Conservation (phyloP, 257 asterid genomes). For the Nemophila menziesii region DNA sequence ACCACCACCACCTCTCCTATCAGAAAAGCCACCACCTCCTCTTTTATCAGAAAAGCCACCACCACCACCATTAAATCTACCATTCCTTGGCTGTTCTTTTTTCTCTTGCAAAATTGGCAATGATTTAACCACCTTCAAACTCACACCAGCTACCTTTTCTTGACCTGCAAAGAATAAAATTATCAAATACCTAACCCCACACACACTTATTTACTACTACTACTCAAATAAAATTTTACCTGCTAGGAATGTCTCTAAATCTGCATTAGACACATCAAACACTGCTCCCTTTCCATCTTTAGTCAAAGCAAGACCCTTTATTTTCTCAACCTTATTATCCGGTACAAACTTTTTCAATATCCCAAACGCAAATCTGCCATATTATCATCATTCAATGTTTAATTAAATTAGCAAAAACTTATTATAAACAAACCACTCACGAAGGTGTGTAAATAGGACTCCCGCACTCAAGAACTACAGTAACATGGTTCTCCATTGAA, state of each 20-base stretch:
- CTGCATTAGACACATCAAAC: conserved; percentile 63
- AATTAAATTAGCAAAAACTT: neutral
- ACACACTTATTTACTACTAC: no score
- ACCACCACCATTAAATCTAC: conserved; percentile 43
- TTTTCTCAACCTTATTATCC: conserved; percentile 76
- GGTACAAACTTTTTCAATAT: conserved; percentile 69
- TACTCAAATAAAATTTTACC: no score
- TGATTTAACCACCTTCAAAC: conserved; percentile 39
- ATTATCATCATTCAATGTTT: neutral
- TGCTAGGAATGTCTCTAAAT: conserved; percentile 53
- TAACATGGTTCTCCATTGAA: conserved; percentile 80
- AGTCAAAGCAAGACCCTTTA: conserved; percentile 76
- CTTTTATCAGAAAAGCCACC: no score
- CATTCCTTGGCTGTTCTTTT: conserved; percentile 37
- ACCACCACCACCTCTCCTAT: conserved; percentile 19
- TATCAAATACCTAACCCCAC: neutral
- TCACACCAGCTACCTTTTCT: conserved; percentile 52
- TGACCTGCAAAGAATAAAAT: conserved; percentile 29
- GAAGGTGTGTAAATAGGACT: conserved; percentile 62
- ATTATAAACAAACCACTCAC: conserved; percentile 27
- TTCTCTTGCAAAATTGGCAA: conserved; percentile 63
- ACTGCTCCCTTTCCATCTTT: conserved; percentile 89
- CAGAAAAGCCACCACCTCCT: conserved; percentile 38
- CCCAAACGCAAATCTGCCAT: conserved; percentile 53
- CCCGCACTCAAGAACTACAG: conserved; percentile 66